Evolutionary conservation across 108 stramenopile genomes (phyloP).

Genomic region (Asterionellopsis glacialis): DNA sequence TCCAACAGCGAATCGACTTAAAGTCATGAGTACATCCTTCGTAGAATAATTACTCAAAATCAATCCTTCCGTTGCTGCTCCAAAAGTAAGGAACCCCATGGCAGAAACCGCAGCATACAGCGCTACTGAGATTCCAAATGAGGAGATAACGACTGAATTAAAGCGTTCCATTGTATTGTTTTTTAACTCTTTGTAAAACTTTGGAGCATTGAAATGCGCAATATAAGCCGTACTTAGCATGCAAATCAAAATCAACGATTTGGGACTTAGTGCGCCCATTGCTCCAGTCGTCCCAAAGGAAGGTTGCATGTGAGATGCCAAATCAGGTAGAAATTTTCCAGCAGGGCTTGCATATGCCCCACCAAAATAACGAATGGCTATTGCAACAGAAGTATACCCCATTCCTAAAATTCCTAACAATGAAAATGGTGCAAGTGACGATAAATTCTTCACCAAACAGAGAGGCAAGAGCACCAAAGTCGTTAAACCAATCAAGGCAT

Average conservation of each 20-base stretch:
- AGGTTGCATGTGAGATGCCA: conserved; percentile 28
- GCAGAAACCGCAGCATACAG: conserved; percentile 55
- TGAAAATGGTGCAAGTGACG: conserved; percentile 77
- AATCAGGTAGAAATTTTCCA: conserved; percentile 40
- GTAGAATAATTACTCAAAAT: conserved; percentile 88
- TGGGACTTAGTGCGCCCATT: conserved; percentile 60
- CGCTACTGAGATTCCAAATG: conserved; percentile 59
- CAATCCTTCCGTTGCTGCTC: conserved; percentile 59
- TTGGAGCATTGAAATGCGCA: conserved; percentile 97
- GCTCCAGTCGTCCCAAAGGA: conserved; percentile 69
- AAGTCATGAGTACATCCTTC: conserved; percentile 62
- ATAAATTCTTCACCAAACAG: conserved; percentile 79
- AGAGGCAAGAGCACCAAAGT: conserved; percentile 75
- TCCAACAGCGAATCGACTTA: conserved; percentile 75
- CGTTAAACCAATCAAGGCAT: conserved; percentile 55
- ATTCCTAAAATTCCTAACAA: conserved; percentile 80
- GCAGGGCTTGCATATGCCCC: conserved; percentile 51
- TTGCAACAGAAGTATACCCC: conserved; percentile 71
- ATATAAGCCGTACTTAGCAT: conserved; percentile 86
- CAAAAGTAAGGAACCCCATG: conserved; percentile 89
- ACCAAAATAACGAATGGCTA: conserved; percentile 57
- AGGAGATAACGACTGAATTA: conserved; percentile 67
- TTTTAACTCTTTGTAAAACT: conserved; percentile 86
- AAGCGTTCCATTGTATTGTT: conserved; percentile 71
- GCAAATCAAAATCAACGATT: conserved; percentile 59